Percentiles rank a stretch among this genome's conserved stretches.
These are phyloP conservation scores for Salix arbutifolia DNA, from an alignment of 345 rosid genomes.

Conservation along the genomic window DNA sequence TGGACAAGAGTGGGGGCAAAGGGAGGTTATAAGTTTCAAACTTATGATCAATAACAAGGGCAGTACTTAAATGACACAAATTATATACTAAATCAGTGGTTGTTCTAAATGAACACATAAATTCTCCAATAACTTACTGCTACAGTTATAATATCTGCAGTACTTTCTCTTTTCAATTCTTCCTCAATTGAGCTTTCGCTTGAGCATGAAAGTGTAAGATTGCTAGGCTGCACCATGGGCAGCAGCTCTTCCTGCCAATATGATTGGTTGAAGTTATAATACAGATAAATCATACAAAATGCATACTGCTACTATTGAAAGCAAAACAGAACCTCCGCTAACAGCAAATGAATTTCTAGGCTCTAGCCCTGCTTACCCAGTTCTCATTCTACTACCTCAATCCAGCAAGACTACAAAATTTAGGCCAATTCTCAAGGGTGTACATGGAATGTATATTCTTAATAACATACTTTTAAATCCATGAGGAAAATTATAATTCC, in stretches of 20 bases:
- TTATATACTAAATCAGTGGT: slow-evolving; percentile 6
- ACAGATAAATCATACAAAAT: not conserved
- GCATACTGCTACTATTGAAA: not conserved
- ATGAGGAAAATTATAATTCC: too few species aligned
- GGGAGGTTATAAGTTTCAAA: not conserved
- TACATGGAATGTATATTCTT: too few species aligned
- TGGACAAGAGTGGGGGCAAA: not conserved
- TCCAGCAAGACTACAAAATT: too few species aligned
- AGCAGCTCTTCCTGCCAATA: slow-evolving; percentile 69
- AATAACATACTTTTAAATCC: too few species aligned
- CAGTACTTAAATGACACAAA: not conserved
- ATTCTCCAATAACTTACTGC: slow-evolving; percentile 24
- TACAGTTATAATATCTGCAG: slow-evolving; percentile 86
- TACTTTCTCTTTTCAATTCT: slow-evolving; percentile 94
- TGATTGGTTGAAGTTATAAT: not conserved
- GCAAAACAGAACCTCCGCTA: too few species aligned
- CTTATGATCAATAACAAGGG: not conserved
- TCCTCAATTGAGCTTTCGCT: slow-evolving; percentile 95
- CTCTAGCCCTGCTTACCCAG: too few species aligned
- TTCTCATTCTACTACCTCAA: too few species aligned
- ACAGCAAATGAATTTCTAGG: too few species aligned
- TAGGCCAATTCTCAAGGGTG: too few species aligned
- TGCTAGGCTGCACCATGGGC: slow-evolving; percentile 68
- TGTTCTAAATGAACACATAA: slow-evolving; percentile 1
- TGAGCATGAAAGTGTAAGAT: slow-evolving; percentile 76